Base-by-base conservation (phyloP, 495 filamentous ascomycete species). In the Immersiella caudata region DNA sequence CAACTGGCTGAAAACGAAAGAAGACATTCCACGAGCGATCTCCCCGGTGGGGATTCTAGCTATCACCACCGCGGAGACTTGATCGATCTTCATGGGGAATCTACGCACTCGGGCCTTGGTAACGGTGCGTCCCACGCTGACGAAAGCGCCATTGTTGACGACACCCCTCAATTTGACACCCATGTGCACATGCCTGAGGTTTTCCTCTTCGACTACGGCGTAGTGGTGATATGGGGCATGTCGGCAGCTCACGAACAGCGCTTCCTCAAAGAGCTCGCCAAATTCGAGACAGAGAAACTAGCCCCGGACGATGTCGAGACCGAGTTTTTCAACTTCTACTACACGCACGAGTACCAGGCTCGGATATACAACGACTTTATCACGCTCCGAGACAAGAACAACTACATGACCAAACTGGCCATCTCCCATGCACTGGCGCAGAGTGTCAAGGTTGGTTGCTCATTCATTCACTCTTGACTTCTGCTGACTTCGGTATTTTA, bases 211-310 rank as follows among this genome's bases (percentile, higher is more conserved):
- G 90, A 97, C 70, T 99, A 99, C 73, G 95, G 95, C 50, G 96
- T 97, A n/a, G 91, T 97, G n/a, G 95, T 99, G n/a, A 94, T 98
- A 75, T 99, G 95, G 95, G 95, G 95, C 66, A 97, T 99, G 94
- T 89, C 91, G 0, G 78, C 90, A 8, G 82, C 86, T 8, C 89
- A 99, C 68, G 95, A 99, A 77, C 86, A 90, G 56, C 85, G 90
- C 25, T 96, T 99, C 73, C 81, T 99, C 6, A 94, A 93, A 66
- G 95, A 99, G 70, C 90, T 98, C 60, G 88, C 91, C n/a, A 97
- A 94, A 74, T 99, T 98, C 74, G 96, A 97, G 73, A 83, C 84
- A 24, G 94, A 97, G 70, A 97, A 96, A 74, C 82, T 99, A 59
- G 87, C 86, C 16, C 87, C 88, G 2, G 93, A 95, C 75, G 93